Conservation (phyloP, 2,329 filamentous ascomycete genomes). For the Fusarium napiforme region DNA sequence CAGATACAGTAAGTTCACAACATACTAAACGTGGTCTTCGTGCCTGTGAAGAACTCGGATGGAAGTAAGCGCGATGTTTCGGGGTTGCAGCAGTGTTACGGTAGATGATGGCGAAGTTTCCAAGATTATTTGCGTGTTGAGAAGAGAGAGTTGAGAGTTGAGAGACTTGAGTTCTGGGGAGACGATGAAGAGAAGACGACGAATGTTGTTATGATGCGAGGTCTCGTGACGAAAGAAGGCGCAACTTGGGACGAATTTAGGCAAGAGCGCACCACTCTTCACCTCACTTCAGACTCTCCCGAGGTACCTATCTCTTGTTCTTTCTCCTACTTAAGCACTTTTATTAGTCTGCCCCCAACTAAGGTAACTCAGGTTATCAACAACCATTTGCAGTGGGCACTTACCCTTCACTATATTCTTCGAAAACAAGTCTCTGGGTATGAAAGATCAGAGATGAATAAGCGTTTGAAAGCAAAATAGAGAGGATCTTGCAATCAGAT, state of each 20-base stretch:
- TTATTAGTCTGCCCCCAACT: slow-evolving; percentile 1
- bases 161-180: background rate
- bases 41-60: background rate
- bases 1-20: background rate
- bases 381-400: background rate
- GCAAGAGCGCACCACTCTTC: slow-evolving; percentile 17
- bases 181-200: slow-evolving; percentile 1
- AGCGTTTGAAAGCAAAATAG: background rate
- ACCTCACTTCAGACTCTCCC: background rate
- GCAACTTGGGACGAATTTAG: slow-evolving; percentile 13
- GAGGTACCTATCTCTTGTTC: background rate
- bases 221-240: slow-evolving; percentile 22
- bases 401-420: slow-evolving; percentile 15
- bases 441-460: background rate
- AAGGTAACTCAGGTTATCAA: background rate
- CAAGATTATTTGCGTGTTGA: background rate
- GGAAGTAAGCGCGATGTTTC: background rate
- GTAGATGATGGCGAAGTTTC: slow-evolving; percentile 7
- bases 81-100: background rate
- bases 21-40: slow-evolving; percentile 9
- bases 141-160: slow-evolving; percentile 24
- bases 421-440: background rate
- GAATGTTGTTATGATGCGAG: background rate
- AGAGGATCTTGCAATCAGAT: background rate
- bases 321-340: slow-evolving; percentile 1